Evolutionary conservation across 2,329 filamentous ascomycete species (phyloP).

Genomic region (Venturia aucupariae): DNA sequence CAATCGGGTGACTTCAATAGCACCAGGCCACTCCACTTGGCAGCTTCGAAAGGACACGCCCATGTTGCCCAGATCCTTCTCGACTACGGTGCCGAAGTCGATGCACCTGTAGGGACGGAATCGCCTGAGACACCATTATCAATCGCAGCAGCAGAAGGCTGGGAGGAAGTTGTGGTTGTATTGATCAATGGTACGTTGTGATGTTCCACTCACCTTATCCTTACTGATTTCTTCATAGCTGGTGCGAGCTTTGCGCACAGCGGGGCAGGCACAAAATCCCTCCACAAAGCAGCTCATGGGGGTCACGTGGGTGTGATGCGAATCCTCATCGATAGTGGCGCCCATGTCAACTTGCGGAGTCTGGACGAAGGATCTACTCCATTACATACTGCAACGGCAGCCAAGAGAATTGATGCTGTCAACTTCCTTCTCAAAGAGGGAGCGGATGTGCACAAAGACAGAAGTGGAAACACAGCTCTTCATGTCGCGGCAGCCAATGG

Average conservation of each 20-base stretch:
- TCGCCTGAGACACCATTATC: not conserved
- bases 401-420: not conserved
- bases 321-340: not conserved
- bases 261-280: not conserved
- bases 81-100: not conserved
- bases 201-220: too few relatives aligned
- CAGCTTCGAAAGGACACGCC: slow-evolving; percentile 1
- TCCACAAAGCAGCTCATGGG: not conserved
- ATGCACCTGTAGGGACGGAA: not conserved
- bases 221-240: not conserved
- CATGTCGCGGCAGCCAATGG: slow-evolving; percentile 8
- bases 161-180: not conserved
- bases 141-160: not conserved
- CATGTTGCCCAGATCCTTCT: not conserved
- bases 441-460: not conserved
- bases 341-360: not conserved
- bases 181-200: too few relatives aligned
- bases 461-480: not conserved
- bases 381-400: not conserved
- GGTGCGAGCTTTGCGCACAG: not conserved
- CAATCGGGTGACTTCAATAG: not conserved
- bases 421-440: not conserved
- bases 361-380: not conserved
- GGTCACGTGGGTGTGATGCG: not conserved
- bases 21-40: not conserved